Conservation (phyloP, 371 early-diverging fungal species). For the Lichtheimia ramosa region DNA sequence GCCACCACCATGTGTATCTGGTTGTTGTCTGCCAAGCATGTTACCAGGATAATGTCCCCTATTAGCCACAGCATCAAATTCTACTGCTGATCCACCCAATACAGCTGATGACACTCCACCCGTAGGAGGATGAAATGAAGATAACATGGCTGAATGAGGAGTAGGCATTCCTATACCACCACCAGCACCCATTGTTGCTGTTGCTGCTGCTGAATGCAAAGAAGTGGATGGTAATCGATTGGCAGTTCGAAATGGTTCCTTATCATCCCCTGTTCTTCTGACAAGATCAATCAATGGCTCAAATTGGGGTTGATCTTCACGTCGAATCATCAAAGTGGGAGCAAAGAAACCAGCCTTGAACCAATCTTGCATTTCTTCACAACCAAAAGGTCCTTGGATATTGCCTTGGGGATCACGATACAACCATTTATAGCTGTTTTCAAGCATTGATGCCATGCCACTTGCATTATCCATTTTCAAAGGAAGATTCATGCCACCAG, state of each 20-base stretch:
- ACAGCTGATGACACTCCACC: neutral
- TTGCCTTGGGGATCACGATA: conserved; percentile 81
- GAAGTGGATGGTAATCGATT: conserved; percentile 16
- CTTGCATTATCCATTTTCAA: neutral
- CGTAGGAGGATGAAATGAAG: neutral
- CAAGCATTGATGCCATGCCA: neutral
- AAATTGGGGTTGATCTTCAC: conserved; percentile 70
- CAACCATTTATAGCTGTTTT: conserved; percentile 52
- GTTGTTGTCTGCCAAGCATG: no score
- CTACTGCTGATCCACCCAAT: conserved; percentile 11
- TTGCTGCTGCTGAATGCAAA: neutral
- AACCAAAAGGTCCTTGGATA: conserved; percentile 81
- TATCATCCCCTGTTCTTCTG: conserved; percentile 60
- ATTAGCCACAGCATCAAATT: conserved; percentile 17
- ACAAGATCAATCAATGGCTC: conserved; percentile 68
- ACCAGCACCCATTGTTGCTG: no score
- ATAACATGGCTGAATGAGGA: neutral
- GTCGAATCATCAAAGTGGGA: conserved; percentile 66
- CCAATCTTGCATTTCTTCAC: conserved; percentile 88
- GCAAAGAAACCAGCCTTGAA: conserved; percentile 80
- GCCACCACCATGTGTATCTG: no score
- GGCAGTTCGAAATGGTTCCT: conserved; percentile 63
- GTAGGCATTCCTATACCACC: neutral
- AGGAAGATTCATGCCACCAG: neutral
- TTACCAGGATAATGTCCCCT: conserved; percentile 11